These are phyloP conservation scores for Mortierella sp. DNA, from an alignment of 371 early-diverging fungal species.

Conservation along the genomic window DNA sequence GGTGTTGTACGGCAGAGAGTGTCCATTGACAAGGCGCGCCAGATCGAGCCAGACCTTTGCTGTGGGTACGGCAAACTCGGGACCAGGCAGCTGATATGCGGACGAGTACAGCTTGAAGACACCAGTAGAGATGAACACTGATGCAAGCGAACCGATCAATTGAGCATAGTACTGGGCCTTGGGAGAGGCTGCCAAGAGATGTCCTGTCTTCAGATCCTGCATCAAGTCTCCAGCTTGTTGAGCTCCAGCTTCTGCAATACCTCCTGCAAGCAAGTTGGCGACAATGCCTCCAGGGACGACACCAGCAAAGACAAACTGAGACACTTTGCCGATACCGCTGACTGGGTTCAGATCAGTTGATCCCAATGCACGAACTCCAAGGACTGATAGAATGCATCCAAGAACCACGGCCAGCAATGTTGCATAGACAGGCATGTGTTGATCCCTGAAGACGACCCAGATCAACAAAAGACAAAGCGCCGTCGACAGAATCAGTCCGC, in stretches of 20 bases:
- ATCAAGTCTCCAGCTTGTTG: constrained; percentile 85
- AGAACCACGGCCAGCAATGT: constrained; percentile 59
- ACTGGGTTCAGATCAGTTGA: constrained; percentile 88
- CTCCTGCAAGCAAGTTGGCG: constrained; percentile 87
- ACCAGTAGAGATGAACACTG: constrained; percentile 70
- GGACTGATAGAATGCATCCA: constrained; percentile 62
- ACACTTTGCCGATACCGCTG: constrained; percentile 86
- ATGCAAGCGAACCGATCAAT: constrained; percentile 81
- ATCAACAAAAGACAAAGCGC: constrained; percentile 67
- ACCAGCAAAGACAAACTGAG: constrained; percentile 84
- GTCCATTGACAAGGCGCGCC: constrained; percentile 84
- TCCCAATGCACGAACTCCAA: constrained; percentile 79
- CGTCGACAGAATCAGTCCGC: constrained; percentile 70
- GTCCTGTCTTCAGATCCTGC: constrained; percentile 91
- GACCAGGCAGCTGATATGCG: constrained; percentile 79
- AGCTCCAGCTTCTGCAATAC: constrained; percentile 85
- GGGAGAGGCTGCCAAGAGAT: constrained; percentile 83
- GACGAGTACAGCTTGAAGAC: constrained; percentile 79
- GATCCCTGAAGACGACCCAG: constrained; percentile 66
- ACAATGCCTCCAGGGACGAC: constrained; percentile 77
- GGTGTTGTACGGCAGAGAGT: constrained; percentile 74
- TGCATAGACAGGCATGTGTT: constrained; percentile 56
- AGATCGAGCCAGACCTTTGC: constrained; percentile 87
- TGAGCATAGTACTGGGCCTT: constrained; percentile 89
- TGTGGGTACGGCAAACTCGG: constrained; percentile 79